phyloP scores from a whole-genome alignment of 352 stramenopile genomes.

The Globisporangium cystogenes region DNA sequence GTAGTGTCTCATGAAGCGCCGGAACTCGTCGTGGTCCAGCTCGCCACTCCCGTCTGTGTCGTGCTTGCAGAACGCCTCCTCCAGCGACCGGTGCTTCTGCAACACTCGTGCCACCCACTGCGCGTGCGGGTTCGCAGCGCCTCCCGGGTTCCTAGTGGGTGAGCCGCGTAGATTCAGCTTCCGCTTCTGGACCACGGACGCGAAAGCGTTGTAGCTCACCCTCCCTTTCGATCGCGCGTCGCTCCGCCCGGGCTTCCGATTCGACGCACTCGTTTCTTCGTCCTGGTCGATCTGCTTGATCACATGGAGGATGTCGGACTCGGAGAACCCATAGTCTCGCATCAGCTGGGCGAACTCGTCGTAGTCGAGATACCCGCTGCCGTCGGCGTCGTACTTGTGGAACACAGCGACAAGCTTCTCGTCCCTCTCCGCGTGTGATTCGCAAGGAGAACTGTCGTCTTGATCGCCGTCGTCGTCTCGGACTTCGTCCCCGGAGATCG shows the following conservation, averaged over 20 bases:
- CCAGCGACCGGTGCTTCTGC: slow-evolving; percentile 26
- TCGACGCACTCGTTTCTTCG: neutral
- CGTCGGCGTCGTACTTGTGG: slow-evolving; percentile 32
- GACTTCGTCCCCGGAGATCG: neutral
- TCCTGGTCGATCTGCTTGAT: slow-evolving; percentile 27
- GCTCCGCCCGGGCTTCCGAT: neutral
- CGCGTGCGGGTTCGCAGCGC: neutral
- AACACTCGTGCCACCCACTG: slow-evolving; percentile 25
- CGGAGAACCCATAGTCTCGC: slow-evolving; percentile 26
- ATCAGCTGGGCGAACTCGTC: slow-evolving; percentile 27
- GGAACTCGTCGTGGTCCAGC: slow-evolving; percentile 43
- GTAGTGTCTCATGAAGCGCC: slow-evolving; percentile 44
- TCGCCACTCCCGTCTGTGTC: slow-evolving; percentile 37
- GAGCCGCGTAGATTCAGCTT: slow-evolving; percentile 14
- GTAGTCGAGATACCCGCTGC: slow-evolving; percentile 24
- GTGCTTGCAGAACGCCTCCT: slow-evolving; percentile 28
- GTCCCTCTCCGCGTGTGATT: slow-evolving; percentile 6
- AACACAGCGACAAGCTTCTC: slow-evolving; percentile 22
- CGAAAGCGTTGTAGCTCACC: slow-evolving; percentile 21
- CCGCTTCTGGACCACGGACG: slow-evolving; percentile 11
- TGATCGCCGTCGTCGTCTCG: neutral
- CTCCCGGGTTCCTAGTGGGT: neutral
- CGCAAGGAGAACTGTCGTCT: neutral
- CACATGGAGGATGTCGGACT: slow-evolving; percentile 19
- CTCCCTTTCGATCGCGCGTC: neutral